Base-by-base conservation (phyloP, 2,329 filamentous ascomycete genomes). In the Diaporthe humulicola region DNA sequence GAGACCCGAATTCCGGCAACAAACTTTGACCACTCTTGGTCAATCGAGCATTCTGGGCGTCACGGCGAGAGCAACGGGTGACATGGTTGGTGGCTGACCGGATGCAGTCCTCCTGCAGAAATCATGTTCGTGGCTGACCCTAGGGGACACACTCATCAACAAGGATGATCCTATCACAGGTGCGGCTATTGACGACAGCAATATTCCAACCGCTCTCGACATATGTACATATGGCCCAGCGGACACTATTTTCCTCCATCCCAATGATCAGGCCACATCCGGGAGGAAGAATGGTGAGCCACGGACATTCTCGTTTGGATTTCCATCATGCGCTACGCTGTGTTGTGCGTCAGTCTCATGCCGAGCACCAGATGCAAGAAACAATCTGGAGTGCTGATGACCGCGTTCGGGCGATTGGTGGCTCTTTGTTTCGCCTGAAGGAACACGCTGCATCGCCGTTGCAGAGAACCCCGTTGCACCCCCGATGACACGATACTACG, bases 361-460 rank as follows among this genome's bases (percentile, higher is more conserved):
- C 30, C 30, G 30, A 14, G 45, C 4, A 28, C 30, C 22, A 67
- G 19, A 38, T 40, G 64, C 45, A 52, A 52, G 45, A 52, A 67
- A 52, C 64, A 67, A 52, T 67, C 45, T 67, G 45, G 64, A 33
- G 42, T 19, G 61, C 61, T 66, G 22, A n/a, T n/a, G 36, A 12
- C 6, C 42, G 42, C 42, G 42, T 67, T 67, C 42, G 61, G 61
- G 61, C 61, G 61, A 67, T 67, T 67, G 61, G 64, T 67, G 64
- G 30, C 45, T 67, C 64, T 67, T 67, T 52, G 64, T 67, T 67
- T 67, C 64, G 64, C 45, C 64, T 28, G 64, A 52, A 67, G 45
- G 60, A 45, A 33, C 58, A 28, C 25, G 58, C 64, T 67, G 64
- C 45, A 33, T 67, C 30, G 64, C 64, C 64, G 64, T 67, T 67